phyloP scores from a whole-genome alignment of 1,139 yeast species.

The Yarrowia galli region DNA sequence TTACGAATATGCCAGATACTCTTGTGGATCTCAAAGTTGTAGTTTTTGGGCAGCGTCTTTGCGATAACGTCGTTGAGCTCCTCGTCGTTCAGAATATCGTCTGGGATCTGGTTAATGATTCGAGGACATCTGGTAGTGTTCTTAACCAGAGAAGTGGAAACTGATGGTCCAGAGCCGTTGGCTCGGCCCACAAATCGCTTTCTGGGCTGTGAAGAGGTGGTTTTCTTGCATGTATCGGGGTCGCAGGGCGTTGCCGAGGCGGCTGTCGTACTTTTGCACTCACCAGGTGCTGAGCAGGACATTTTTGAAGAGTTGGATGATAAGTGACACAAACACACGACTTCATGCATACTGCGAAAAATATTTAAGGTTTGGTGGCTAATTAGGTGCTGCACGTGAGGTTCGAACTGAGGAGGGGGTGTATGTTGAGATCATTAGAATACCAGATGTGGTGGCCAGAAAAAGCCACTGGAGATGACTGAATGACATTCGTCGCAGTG shows the following conservation, averaged over 20 bases:
- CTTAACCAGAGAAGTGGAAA: slow-evolving; percentile 23
- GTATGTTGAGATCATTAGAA: neutral
- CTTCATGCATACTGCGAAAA: slow-evolving; percentile 22
- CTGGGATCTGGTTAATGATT: slow-evolving; percentile 88
- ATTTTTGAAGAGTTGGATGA: neutral
- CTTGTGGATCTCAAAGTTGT: slow-evolving; percentile 94
- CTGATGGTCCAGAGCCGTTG: slow-evolving; percentile 43
- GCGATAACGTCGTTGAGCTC: slow-evolving; percentile 83
- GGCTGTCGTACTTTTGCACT: neutral
- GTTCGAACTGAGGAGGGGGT: neutral
- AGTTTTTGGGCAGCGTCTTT: slow-evolving; percentile 78
- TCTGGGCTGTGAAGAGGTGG: slow-evolving; percentile 13
- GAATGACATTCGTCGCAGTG: no score
- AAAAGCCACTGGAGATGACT: no score
- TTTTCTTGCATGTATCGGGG: neutral
- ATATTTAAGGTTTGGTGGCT: neutral
- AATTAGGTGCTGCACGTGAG: neutral
- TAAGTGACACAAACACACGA: neutral
- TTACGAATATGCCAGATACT: slow-evolving; percentile 92
- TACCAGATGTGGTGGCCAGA: no score
- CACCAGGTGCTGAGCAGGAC: slow-evolving; percentile 2
- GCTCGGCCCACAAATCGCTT: slow-evolving; percentile 56
- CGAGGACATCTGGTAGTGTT: slow-evolving; percentile 51
- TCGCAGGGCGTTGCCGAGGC: neutral
- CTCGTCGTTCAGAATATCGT: slow-evolving; percentile 76